phyloP scores from a whole-genome alignment of 257 asterid genomes.

The Solanum neorickii region DNA sequence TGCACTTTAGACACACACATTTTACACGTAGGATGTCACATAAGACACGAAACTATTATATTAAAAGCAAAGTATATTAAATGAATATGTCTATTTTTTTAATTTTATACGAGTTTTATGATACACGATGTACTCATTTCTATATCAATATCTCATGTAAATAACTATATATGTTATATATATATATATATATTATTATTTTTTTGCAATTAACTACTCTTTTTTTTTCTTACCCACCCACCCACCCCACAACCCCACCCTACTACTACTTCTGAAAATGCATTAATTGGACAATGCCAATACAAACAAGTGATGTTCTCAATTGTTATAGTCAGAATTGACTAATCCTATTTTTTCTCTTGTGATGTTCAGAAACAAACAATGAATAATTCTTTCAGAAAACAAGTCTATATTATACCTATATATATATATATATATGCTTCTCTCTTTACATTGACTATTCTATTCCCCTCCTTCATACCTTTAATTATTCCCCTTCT shows the following conservation, averaged over 20 bases:
- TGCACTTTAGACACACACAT: no score
- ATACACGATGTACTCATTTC: background rate
- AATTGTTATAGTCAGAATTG: constrained; percentile 42
- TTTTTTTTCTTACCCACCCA: background rate
- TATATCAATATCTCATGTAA: background rate
- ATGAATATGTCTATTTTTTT: no score
- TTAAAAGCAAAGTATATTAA: no score
- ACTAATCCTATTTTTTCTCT: constrained; percentile 2
- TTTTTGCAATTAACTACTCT: background rate
- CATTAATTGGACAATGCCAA: constrained; percentile 4
- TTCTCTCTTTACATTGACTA: background rate
- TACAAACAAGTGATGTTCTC: constrained; percentile 8
- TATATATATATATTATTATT: background rate
- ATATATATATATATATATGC: background rate
- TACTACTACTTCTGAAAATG: background rate
- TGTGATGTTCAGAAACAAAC: background rate
- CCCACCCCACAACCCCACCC: background rate
- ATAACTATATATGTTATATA: background rate
- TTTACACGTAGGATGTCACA: rapidly evolving
- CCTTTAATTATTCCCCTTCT: background rate
- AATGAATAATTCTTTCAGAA: background rate
- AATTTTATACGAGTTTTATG: no score
- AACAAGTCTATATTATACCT: background rate
- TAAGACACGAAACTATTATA: no score
- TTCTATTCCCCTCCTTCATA: background rate